Conservation (phyloP, 768 basidiomycete species). For the Mycena polygramma region DNA sequence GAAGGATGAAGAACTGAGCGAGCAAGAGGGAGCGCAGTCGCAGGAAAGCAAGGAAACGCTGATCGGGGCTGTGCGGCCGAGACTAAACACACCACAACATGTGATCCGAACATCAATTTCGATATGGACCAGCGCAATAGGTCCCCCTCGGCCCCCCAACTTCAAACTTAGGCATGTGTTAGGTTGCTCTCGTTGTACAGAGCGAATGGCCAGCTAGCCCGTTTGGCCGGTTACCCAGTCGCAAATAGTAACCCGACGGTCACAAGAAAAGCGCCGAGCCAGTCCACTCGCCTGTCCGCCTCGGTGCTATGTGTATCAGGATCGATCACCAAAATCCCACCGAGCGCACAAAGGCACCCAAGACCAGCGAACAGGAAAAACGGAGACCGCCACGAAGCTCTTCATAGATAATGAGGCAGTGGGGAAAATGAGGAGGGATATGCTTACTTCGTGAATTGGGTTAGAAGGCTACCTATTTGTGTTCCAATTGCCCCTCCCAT, state of each 20-base stretch:
- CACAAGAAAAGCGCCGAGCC: conserved; percentile 75
- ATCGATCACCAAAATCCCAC: conserved; percentile 64
- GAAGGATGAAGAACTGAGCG: too few relatives aligned
- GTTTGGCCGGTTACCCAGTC: too few relatives aligned
- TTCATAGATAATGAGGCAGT: conserved; percentile 9
- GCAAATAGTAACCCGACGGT: conserved; percentile 78
- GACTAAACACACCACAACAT: too few relatives aligned
- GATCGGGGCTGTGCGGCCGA: too few relatives aligned
- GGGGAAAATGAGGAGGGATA: neutral
- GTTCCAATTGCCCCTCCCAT: conserved; percentile 72
- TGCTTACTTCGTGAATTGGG: conserved; percentile 51
- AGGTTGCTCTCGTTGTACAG: too few relatives aligned
- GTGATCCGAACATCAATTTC: too few relatives aligned
- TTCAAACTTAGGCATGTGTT: too few relatives aligned
- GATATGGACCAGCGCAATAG: too few relatives aligned
- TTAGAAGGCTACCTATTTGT: conserved; percentile 70
- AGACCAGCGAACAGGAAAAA: conserved; percentile 63
- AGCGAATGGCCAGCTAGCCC: too few relatives aligned
- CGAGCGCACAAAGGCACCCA: conserved; percentile 53
- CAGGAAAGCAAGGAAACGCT: too few relatives aligned
- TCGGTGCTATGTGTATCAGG: conserved; percentile 53
- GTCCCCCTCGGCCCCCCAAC: too few relatives aligned
- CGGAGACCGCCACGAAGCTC: conserved; percentile 64
- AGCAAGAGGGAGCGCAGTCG: too few relatives aligned
- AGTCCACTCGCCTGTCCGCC: conserved; percentile 67